These are phyloP conservation scores for Dendrobium chrysotoxum DNA, from an alignment of 106 monocot species.

Conservation along the genomic window DNA sequence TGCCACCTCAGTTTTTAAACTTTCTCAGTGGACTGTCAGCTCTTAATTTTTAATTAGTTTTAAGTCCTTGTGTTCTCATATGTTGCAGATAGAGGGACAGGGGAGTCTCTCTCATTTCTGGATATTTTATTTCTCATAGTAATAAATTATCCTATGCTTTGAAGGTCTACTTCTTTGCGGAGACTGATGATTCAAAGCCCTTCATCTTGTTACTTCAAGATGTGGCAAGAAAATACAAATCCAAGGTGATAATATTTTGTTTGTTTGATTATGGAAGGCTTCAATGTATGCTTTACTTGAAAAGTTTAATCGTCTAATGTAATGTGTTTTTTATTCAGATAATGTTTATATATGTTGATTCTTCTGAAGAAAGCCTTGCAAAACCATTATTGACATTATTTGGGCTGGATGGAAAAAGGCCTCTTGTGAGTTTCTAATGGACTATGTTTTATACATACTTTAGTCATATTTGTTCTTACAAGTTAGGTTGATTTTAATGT, in stretches of 20 bases:
- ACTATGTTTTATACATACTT: neutral
- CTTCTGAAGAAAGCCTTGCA: constrained; percentile 82
- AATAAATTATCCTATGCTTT: constrained; percentile 2
- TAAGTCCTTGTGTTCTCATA: neutral
- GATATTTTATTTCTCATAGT: neutral
- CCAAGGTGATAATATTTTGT: constrained; percentile 37
- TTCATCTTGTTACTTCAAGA: constrained; percentile 37
- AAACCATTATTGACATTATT: constrained; percentile 88
- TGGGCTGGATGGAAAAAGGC: constrained; percentile 68
- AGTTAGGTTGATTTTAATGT: neutral
- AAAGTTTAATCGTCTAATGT: neutral
- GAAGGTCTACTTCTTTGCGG: constrained; percentile 79
- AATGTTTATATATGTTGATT: constrained; percentile 83
- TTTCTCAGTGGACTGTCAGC: neutral
- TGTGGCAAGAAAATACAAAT: constrained; percentile 67
- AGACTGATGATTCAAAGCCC: constrained; percentile 52
- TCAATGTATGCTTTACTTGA: neutral
- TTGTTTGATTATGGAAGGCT: neutral
- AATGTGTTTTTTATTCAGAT: constrained; percentile 43
- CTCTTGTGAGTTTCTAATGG: constrained; percentile 43
- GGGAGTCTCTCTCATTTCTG: neutral
- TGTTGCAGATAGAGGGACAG: neutral
- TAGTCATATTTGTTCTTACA: neutral
- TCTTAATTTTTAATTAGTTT: neutral
- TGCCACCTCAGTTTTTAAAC: neutral